Percentiles rank a stretch among this genome's conserved stretches.
These are phyloP conservation scores for Marasmius oreades DNA, from an alignment of 1,284 basidiomycete species.

Conservation along the genomic window DNA sequence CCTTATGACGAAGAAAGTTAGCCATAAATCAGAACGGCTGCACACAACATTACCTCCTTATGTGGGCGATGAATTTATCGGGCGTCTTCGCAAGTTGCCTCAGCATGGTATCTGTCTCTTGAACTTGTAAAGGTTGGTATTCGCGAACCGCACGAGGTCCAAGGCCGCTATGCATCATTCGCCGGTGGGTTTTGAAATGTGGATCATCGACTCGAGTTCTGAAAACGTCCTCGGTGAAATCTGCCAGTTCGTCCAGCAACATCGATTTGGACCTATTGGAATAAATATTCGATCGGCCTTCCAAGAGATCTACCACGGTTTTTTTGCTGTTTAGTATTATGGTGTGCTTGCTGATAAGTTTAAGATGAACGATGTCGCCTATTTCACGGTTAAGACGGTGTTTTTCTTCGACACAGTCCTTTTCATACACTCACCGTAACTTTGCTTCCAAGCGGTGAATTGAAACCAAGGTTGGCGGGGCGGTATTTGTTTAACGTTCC, in stretches of 20 bases:
- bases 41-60: slow-evolving; percentile 24
- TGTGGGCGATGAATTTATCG: slow-evolving; percentile 24
- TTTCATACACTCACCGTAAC: background rate
- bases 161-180: slow-evolving; percentile 30
- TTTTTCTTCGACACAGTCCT: background rate
- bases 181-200: background rate
- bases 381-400: background rate
- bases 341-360: slow-evolving; percentile 21
- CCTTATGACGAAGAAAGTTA: slow-evolving; percentile 13
- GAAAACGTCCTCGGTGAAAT: background rate
- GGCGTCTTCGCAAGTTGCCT: slow-evolving; percentile 26
- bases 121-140: slow-evolving; percentile 27
- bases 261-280: slow-evolving; percentile 27
- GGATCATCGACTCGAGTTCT: background rate
- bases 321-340: slow-evolving; percentile 31
- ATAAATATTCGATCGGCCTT: slow-evolving; percentile 29
- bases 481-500: background rate
- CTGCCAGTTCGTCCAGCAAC: slow-evolving; percentile 14
- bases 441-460: background rate
- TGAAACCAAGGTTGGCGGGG: background rate
- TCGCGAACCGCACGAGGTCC: slow-evolving; percentile 27
- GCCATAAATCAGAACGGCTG: background rate
- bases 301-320: slow-evolving; percentile 28
- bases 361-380: slow-evolving; percentile 25
- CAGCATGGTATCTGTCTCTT: slow-evolving; percentile 26